A percentile compares a stretch with the other conserved stretches of the same genome.
Evolutionary conservation across 495 filamentous ascomycete species (phyloP).

Genomic region (Talaromyces stipitatus): DNA sequence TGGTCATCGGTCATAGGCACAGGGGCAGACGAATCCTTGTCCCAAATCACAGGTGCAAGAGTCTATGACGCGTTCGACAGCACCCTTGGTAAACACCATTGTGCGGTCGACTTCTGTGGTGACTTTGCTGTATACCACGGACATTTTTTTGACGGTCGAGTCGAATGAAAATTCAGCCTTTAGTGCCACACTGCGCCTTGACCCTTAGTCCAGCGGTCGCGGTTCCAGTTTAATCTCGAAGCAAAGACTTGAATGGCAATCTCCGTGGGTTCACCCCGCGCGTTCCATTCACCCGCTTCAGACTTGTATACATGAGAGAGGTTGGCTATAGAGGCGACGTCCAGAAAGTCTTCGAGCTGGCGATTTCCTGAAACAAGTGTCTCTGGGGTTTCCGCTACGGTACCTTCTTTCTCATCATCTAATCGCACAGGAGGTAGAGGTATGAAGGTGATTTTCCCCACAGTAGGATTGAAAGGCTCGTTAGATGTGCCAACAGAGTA

Average conservation of each 20-base stretch:
- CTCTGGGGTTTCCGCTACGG: too few relatives aligned
- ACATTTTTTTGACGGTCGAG: conserved; percentile 63
- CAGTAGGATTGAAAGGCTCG: conserved; percentile 41
- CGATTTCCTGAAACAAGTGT: too few relatives aligned
- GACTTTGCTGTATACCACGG: conserved; percentile 47
- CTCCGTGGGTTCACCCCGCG: conserved; percentile 60
- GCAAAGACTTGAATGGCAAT: conserved; percentile 66
- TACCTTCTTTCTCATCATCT: too few relatives aligned
- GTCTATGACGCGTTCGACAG: conserved; percentile 71
- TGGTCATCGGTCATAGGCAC: conserved; percentile 49
- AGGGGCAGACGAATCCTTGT: conserved; percentile 25
- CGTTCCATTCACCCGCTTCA: conserved; percentile 45
- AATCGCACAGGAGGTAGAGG: too few relatives aligned
- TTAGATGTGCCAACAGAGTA: conserved; percentile 42
- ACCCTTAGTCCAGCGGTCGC: conserved; percentile 40
- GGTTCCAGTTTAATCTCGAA: conserved; percentile 52
- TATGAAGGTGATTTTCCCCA: conserved; percentile 36
- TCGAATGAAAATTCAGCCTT: conserved; percentile 61
- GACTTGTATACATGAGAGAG: conserved; percentile 49
- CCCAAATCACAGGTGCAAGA: conserved; percentile 50
- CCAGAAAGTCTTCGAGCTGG: conserved; percentile 47
- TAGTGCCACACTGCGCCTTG: conserved; percentile 48
- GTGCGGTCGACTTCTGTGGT: conserved; percentile 18
- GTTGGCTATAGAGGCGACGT: conserved; percentile 58
- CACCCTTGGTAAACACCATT: conserved; percentile 67